These are phyloP conservation scores for Tetrapisispora taiwanensis DNA, from an alignment of 805 yeast species.

Conservation along the genomic window DNA sequence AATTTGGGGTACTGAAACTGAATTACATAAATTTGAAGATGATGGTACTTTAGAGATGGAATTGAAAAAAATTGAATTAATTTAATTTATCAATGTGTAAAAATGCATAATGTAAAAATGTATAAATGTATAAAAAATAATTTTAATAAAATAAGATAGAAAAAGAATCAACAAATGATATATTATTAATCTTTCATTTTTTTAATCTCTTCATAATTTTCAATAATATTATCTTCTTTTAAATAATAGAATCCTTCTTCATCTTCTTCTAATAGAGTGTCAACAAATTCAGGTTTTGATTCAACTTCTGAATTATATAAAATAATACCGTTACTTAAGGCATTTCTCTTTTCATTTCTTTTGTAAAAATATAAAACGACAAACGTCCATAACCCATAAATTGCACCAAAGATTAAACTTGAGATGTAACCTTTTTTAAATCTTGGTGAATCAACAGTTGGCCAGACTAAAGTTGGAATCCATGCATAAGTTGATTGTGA, in stretches of 20 bases:
- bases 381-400: conserved; percentile 40
- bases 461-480: conserved; percentile 44
- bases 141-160: not conserved
- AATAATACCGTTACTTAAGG: conserved; percentile 40
- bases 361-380: conserved; percentile 46
- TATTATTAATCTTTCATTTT: too few relatives aligned
- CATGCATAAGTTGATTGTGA: conserved; percentile 55
- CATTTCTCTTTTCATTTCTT: conserved; percentile 38
- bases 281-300: conserved; percentile 24
- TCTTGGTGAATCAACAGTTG: conserved; percentile 49
- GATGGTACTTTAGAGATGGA: conserved; percentile 18
- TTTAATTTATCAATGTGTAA: conserved; percentile 6
- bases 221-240: not conserved
- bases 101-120: not conserved
- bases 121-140: not conserved
- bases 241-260: conserved; percentile 22
- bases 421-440: conserved; percentile 45
- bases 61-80: conserved; percentile 20
- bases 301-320: conserved; percentile 35
- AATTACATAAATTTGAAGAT: conserved; percentile 23
- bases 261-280: conserved; percentile 18
- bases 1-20: conserved; percentile 28
- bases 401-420: conserved; percentile 38
- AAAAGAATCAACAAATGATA: too few relatives aligned
- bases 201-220: not conserved